Base-by-base conservation (phyloP, 2,329 filamentous ascomycete species). In the Diaporthe longicolla region DNA sequence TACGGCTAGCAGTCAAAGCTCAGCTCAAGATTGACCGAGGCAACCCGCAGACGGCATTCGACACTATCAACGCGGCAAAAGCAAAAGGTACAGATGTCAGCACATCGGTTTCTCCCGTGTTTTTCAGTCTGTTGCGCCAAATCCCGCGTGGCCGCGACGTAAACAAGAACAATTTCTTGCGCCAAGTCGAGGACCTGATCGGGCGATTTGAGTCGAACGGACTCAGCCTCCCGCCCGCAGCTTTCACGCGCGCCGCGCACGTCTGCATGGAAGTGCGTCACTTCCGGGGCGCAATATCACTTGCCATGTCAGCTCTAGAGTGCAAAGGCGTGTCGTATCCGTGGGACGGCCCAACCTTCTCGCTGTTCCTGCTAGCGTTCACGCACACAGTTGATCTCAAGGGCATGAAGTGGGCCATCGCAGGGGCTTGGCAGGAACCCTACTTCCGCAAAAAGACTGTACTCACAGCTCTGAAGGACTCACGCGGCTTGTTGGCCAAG, bases 1-100 rank as follows among this genome's bases (percentile, higher is more conserved):
- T 90, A 19, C 84, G 85, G n/a, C 80, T 89, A 7, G 87, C 85
- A 11, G 84, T 90, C 11, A 77, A 83, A 13, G 86, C 87, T 2
- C 81, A 83, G 19, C 77, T 89, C 68, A 79, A 79, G 21, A 59
- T 78, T 21, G 79, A 78, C 4, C n/a, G 35, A 24, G 73, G 78
- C 4, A 77, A 79, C 57, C 73, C 82, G 63, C 73, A 78, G 61
- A 61, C 77, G 26, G 86, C 87, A 1, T 79, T 83, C 24, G 76
- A 76, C 0, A 79, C 89, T 21, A 82, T 90, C 8, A 77, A 78
- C 8, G 77, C 79, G 40, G 85, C 86, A 0, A 81, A 85, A 48
- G 69, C 76, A 1, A 77, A 81, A 15, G 87, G 86, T 6, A 78
- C 83, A 15, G 84, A 89, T 73, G 81, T 87, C 7, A 83, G 80